phyloP scores from a whole-genome alignment of 2,329 filamentous ascomycete species.

The Corinectria fuckeliana region DNA sequence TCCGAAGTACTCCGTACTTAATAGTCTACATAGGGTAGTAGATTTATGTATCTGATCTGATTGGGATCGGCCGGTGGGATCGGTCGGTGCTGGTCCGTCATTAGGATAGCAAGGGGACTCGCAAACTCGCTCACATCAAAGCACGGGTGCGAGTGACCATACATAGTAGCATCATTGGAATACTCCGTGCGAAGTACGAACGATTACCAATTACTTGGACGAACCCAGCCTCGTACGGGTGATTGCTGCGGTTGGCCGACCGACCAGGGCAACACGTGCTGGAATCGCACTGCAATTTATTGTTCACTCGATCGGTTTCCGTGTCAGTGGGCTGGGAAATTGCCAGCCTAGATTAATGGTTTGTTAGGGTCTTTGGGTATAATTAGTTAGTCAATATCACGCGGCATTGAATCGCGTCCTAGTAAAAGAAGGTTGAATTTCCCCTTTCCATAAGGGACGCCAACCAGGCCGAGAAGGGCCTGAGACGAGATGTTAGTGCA shows the following conservation, averaged over 20 bases:
- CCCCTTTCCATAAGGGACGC: conserved; percentile 12
- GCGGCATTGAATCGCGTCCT: neutral
- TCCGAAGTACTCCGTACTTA: too few species aligned
- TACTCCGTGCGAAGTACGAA: too few species aligned
- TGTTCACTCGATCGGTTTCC: neutral
- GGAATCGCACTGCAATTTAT: too few species aligned
- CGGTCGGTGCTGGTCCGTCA: neutral
- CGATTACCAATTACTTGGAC: neutral
- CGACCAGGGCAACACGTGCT: neutral
- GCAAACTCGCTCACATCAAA: neutral
- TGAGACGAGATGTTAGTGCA: conserved; percentile 9
- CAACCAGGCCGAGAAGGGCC: neutral
- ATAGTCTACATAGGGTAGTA: too few species aligned
- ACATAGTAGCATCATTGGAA: neutral
- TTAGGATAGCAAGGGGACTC: too few species aligned
- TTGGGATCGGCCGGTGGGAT: conserved; percentile 6
- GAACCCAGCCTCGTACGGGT: neutral
- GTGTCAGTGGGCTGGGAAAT: neutral
- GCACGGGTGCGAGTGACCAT: neutral
- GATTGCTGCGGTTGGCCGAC: neutral
- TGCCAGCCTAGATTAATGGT: too few species aligned
- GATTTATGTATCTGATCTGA: too few species aligned
- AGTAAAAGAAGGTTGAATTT: conserved; percentile 9
- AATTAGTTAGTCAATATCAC: too few species aligned
- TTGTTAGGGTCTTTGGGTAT: too few species aligned